Evolutionary conservation across 176 grass and related monocot genomes (phyloP), one percentile per base, ranked within the genome.

Genomic region (Ensete ventricosum): DNA sequence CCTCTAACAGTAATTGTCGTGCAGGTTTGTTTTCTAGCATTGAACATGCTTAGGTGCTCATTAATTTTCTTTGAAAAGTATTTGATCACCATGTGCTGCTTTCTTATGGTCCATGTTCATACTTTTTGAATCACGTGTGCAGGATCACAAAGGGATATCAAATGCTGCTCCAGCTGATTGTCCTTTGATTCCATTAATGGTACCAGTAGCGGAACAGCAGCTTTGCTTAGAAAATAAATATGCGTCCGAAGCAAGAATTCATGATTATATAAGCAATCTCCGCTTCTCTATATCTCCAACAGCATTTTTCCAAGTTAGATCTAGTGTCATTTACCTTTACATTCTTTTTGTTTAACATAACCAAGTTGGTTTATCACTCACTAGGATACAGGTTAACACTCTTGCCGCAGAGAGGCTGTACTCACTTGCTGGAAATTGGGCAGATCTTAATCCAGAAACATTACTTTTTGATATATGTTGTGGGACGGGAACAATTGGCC

Each of bases 111-210:
- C 2, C 1, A 53, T n/a, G 2, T 27, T 54, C 9, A 27, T 13
- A 16, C 23, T 55, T 54, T 8, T 73, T 22, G 6, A 26, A 58
- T 26, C 72, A n/a, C 34, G 53, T 29, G 57, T 84, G 70, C 78
- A 99, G 95, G 95, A 99, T 81, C 90, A 99, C 67, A 81, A 54
- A 78, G 95, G 95, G 80, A 99, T 99, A 89, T 99, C 95, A 84
- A 99, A 99, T 91, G 95, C 88, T 74, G 95, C 95, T 75, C 81
- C 95, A 53, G 82, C 88, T 84, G 88, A 99, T 79, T 94, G 95
- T 78, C 88, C 95, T 53, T 74, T 94, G 78, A 90, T 89, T 43
- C 86, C 86, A 67, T 64, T 99, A 58, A 26, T 87, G 73, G 76
- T 77, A 13, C 84, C 80, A 82, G 82, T 86, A 29, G 62, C 64